Base-by-base conservation (phyloP, 495 filamentous ascomycete species). In the Daldinia decipiens region DNA sequence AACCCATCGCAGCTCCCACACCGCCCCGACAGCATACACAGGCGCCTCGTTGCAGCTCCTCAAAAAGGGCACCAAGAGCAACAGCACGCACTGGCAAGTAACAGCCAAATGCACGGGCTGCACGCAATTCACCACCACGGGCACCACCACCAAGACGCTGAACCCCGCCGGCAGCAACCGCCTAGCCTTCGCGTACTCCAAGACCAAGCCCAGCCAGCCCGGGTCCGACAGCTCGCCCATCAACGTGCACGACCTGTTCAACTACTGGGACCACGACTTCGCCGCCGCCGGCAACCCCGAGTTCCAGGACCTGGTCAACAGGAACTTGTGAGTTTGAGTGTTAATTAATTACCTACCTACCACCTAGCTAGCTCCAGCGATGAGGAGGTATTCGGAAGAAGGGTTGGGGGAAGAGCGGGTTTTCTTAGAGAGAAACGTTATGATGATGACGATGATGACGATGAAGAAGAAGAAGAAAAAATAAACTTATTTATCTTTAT, bases 191-290 rank as follows among this genome's bases (percentile, higher is more conserved):
- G 82, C 82, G 39, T 82, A 81, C 65, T 74, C 77, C 38, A 70
- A 72, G 31, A 67, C 29, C 52, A 74, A 68, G 58, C 80, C 81
- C 9, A 62, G 52, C 43, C 77, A 72, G 65, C 67, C 71, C 32
- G 53, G 70, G n/a, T 80, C 77, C 62, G 73, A 72, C 34, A 81
- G 73, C 15, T 59, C 56, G 4, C 61, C 60, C 32, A 72, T 84
- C 36, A 59, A 45, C 34, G 76, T 79, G 29, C 82, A 84, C 64
- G 78, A 82, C 15, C 78, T 80, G 1, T 74, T 76, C 64, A 73
- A 39, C n/a, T 82, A 83, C 74, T 83, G 81, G 81, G 70, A 75
- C 17, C 80, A 82, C 53, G 82, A 83, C 59, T 82, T 83, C 59
- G 50, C 70, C 4, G 12, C 55, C 8, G 84, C 75, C 31, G 65